Evolutionary conservation across 352 stramenopile species (phyloP), one percentile per base, ranked within the genome.

Genomic region (Pythium aquatile): DNA sequence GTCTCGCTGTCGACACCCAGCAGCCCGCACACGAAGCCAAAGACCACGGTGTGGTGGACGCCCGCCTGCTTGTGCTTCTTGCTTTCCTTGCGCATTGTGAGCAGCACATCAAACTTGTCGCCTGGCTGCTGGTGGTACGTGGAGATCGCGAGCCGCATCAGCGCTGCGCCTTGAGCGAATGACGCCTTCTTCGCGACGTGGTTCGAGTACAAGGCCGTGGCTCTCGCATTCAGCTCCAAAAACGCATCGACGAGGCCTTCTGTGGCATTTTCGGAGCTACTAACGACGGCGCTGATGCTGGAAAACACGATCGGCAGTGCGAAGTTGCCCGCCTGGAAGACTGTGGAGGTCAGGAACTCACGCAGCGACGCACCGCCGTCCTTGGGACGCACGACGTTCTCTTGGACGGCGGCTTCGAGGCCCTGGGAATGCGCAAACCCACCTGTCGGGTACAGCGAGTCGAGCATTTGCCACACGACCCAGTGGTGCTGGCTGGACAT

Each of bases 401-500:
- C 83, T 66, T 94, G 85, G 28, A 86, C 73, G 1, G 81, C 83
- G n/a, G 79, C 81, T 64, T 94, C 85, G 28, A 94, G 78, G 0
- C 85, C 85, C 14, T 87, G 66, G 55, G 85, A 94, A 72, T 94
- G 85, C 53, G 85, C 85, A 63, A 94, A 94, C 51, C 85, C 85
- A 46, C 85, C 85, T 0, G 85, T 94, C 37, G 85, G 85, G 60
- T 85, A 94, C 40, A 94, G 66, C 53, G 85, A 94, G 70, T 94
- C 85, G 55, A 92, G 55, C 74, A 94, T 88, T 66, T 94, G 85
- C 85, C 85, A 94, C 44, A 81, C 58, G 32, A 74, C 63, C 83
- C 83, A 92, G 58, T 66, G 32, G 55, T 63, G 46, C 46, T 61
- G 33, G 48, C 58, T 63, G 37, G 48, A 26, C 47, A 17, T 26